Percentiles rank a stretch among this genome's conserved stretches.
phyloP scores from a whole-genome alignment of 495 filamentous ascomycete genomes.

The Cladorrhinum samala region DNA sequence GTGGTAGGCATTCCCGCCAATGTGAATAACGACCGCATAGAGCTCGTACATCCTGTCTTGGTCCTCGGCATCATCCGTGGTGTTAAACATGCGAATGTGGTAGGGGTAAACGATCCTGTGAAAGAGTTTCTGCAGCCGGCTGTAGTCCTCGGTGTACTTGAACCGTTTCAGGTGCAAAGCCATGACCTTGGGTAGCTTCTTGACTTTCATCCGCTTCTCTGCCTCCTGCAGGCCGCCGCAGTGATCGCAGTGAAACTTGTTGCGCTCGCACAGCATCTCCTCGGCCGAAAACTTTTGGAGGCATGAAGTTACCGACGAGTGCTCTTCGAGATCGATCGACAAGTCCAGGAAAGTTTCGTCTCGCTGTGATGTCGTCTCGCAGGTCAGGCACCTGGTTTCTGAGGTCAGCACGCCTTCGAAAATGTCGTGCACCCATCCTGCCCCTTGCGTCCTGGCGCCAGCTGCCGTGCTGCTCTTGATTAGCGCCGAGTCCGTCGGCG shows the following conservation, averaged over 20 bases:
- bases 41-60: constrained; percentile 93
- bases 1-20: constrained; percentile 96
- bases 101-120: constrained; percentile 97
- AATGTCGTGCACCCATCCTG: constrained; percentile 93
- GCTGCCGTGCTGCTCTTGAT: constrained; percentile 33
- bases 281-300: constrained; percentile 93
- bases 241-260: constrained; percentile 97
- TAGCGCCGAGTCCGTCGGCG: constrained; percentile 38
- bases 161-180: constrained; percentile 93
- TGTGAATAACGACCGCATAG: constrained; percentile 97
- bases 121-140: constrained; percentile 90
- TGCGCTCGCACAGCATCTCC: constrained; percentile 97
- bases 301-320: constrained; percentile 94
- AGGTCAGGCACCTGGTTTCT: constrained; percentile 93
- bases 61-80: constrained; percentile 93
- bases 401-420: constrained; percentile 94
- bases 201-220: constrained; percentile 99
- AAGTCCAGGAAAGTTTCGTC: constrained; percentile 95
- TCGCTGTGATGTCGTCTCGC: constrained; percentile 88
- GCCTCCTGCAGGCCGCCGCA: constrained; percentile 96
- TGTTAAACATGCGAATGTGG: constrained; percentile 94
- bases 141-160: constrained; percentile 94
- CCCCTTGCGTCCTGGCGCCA: constrained; percentile 41
- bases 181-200: constrained; percentile 83
- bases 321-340: constrained; percentile 91